Conservation (phyloP, 2,329 filamentous ascomycete genomes). For the Xenoacremonium recifei region DNA sequence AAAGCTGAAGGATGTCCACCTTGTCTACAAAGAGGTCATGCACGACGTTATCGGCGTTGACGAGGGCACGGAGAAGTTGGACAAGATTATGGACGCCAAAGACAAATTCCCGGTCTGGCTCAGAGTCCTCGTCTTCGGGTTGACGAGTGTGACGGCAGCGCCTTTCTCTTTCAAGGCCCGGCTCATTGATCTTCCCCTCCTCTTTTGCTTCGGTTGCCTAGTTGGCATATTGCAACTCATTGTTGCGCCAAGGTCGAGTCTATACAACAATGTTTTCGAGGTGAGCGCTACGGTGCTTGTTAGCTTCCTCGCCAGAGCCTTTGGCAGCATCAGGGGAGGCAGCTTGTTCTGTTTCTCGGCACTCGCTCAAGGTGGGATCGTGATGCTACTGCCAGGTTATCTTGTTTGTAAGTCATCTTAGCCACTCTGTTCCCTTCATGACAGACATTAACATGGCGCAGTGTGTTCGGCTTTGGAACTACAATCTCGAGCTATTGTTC, state of each 20-base stretch:
- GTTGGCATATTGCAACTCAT: constrained; percentile 70
- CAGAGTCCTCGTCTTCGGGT: constrained; percentile 65
- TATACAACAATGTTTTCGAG: constrained; percentile 67
- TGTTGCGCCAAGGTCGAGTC: constrained; percentile 64
- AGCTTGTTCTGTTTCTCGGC: constrained; percentile 64
- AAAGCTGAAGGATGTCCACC: constrained; percentile 59
- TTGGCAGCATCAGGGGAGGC: constrained; percentile 55
- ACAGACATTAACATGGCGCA: constrained; percentile 10
- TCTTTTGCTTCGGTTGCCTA: constrained; percentile 67
- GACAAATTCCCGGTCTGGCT: constrained; percentile 53
- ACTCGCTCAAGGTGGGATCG: constrained; percentile 63
- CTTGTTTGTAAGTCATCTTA: constrained; percentile 47
- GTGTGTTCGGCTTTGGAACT: constrained; percentile 57
- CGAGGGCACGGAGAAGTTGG: constrained; percentile 53
- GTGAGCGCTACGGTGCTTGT: constrained; percentile 60
- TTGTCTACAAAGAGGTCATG: constrained; percentile 64
- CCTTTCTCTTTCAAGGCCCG: constrained; percentile 74
- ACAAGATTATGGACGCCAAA: constrained; percentile 52
- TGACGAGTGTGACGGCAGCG: constrained; percentile 69
- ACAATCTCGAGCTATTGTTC: constrained; percentile 66
- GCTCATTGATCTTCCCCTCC: constrained; percentile 69
- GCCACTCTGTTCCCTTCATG: background rate
- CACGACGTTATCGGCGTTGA: constrained; percentile 59
- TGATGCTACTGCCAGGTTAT: constrained; percentile 64
- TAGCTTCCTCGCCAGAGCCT: constrained; percentile 60